phyloP scores from a whole-genome alignment of 75 land plant genomes.

The Pseudotsuga menziesii region DNA sequence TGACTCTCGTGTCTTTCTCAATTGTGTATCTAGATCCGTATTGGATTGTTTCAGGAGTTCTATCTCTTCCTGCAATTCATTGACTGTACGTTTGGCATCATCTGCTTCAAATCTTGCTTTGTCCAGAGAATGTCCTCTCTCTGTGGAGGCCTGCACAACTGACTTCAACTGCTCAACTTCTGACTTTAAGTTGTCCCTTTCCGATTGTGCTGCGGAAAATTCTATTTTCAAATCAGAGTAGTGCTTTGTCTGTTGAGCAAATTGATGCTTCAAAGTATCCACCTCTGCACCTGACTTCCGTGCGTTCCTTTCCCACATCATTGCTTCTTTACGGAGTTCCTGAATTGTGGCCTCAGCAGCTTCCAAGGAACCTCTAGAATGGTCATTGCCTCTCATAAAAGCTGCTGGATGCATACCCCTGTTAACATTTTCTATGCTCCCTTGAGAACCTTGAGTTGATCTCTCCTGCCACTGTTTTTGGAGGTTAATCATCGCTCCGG shows the following conservation, averaged over 20 bases:
- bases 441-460: slow-evolving; percentile 8
- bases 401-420: slow-evolving; percentile 7
- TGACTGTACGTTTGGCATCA: slow-evolving; percentile 22
- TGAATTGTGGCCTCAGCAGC: slow-evolving; percentile 66
- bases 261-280: slow-evolving; percentile 51
- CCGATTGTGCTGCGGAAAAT: slow-evolving; percentile 45
- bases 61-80: slow-evolving; percentile 56
- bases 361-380: slow-evolving; percentile 40
- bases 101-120: slow-evolving; percentile 31
- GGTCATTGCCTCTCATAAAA: slow-evolving; percentile 10
- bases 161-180: slow-evolving; percentile 53
- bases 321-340: slow-evolving; percentile 66
- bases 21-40: slow-evolving; percentile 41
- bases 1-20: slow-evolving; percentile 54
- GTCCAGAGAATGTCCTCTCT: slow-evolving; percentile 18
- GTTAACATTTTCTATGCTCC: not conserved
- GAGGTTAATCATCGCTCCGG: slow-evolving; percentile 8
- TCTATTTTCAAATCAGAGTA: slow-evolving; percentile 38
- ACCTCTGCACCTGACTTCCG: slow-evolving; percentile 55
- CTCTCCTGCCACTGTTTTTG: slow-evolving; percentile 11
- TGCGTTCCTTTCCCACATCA: slow-evolving; percentile 67
- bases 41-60: slow-evolving; percentile 48
- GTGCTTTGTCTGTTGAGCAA: slow-evolving; percentile 35
- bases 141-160: slow-evolving; percentile 26
- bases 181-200: slow-evolving; percentile 58